Percentiles rank a stretch among this genome's conserved stretches.
Conservation (phyloP, 2,329 filamentous ascomycete genomes). For the Periconia sp. region DNA sequence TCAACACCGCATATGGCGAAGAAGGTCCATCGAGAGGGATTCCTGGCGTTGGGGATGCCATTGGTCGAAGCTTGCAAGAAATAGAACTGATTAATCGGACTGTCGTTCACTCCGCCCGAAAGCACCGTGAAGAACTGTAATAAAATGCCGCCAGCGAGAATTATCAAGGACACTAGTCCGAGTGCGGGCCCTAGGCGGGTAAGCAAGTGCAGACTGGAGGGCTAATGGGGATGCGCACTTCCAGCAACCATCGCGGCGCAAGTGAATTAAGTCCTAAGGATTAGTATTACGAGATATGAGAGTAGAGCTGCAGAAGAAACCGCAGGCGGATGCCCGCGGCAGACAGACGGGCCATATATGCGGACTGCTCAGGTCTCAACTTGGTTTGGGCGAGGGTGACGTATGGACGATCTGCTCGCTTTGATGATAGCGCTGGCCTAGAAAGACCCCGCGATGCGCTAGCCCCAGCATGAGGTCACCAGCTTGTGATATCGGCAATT, state of each 20-base stretch:
- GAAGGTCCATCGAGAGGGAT: conserved; percentile 84
- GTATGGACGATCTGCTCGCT: conserved; percentile 6
- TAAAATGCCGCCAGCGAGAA: conserved; percentile 67
- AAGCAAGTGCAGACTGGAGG: neutral
- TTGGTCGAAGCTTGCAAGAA: conserved; percentile 83
- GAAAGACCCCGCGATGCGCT: conserved; percentile 5
- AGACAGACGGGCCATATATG: neutral
- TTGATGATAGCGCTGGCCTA: conserved; percentile 2
- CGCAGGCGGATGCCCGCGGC: conserved; percentile 5
- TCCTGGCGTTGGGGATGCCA: conserved; percentile 63
- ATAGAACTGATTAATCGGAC: conserved; percentile 75
- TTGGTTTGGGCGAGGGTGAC: too few relatives aligned
- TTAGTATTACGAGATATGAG: neutral
- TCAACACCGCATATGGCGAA: conserved; percentile 78
- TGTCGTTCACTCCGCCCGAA: conserved; percentile 61
- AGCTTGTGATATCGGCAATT: neutral
- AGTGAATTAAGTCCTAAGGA: neutral
- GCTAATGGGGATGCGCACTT: conserved; percentile 12
- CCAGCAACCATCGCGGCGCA: conserved; percentile 22
- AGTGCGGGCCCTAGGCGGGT: conserved; percentile 58
- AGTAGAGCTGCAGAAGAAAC: too few relatives aligned
- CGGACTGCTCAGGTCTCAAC: too few relatives aligned
- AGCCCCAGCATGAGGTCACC: conserved; percentile 1
- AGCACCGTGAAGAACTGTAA: conserved; percentile 71
- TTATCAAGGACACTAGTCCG: conserved; percentile 63